Evolutionary conservation across 75 land plant genomes (phyloP), one percentile per base, ranked within the genome.

Genomic region (Gnetum montanum): DNA sequence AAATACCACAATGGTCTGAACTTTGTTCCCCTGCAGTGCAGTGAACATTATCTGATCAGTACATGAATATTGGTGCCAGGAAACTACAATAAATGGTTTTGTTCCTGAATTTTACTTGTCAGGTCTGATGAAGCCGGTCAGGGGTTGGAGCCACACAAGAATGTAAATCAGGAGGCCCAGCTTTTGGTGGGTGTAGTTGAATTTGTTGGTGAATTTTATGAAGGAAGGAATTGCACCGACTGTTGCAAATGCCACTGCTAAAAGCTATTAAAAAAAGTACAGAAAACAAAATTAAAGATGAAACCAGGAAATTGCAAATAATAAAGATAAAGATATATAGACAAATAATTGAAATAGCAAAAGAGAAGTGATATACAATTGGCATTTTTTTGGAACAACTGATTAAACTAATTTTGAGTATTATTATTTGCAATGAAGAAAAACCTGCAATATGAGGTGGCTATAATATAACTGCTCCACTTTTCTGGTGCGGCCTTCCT

Each of bases 41-140:
- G 57, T 8, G 10, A n/a, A 49, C 20, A 8, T n/a, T 49, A 8
- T 20, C 8, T 15, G 19, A n/a, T 20, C 20, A 8, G 15, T 8
- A n/a, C 51, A n/a, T 40, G 41, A 10, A 10, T 40, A 40, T 10
- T 10, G 15, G 41, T 40, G 15, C 12, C 15, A 40, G 10, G 41
- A 10, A 40, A 15, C 15, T 15, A 40, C 41, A 40, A 15, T 40
- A 40, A 40, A 40, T 15, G 15, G 12, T 40, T 40, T 40, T 40
- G 10, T 49, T 20, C 20, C n/a, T n/a, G 19, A 49, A 15, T 15
- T 48, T 31, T 76, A 91, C 97, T 78, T 75, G 2, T 66, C 40
- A 20, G 92, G 97, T 28, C 88, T 75, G 37, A 71, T 48, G 57
- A 86, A 69, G 7, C 88, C 97, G 54, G 81, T 58, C 36, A 83